These are phyloP conservation scores for Lantana camara DNA, from an alignment of 257 asterid genomes.

Conservation along the genomic window DNA sequence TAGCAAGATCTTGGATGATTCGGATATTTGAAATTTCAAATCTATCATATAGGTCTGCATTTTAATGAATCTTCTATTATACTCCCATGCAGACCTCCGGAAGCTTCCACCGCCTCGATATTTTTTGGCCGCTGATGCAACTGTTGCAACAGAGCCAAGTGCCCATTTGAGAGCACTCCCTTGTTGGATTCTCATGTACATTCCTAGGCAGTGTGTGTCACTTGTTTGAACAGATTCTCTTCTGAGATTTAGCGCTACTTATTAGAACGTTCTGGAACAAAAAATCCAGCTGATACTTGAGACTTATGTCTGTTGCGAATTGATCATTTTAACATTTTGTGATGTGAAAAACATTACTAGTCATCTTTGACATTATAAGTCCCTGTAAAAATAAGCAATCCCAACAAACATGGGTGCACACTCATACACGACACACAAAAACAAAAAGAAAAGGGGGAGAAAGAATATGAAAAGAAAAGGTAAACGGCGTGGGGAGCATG, in stretches of 20 bases:
- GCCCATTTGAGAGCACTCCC: conserved; percentile 32
- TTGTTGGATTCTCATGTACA: conserved; percentile 11
- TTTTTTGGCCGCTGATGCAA: conserved; percentile 97
- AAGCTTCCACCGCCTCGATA: conserved; percentile 84
- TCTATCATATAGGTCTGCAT: background rate
- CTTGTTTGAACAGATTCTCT: background rate
- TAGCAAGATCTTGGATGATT: conserved; percentile 11
- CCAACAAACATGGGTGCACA: background rate
- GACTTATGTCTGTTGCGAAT: background rate
- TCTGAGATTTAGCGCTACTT: conserved; percentile 14
- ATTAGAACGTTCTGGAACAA: background rate
- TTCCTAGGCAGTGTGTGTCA: background rate
- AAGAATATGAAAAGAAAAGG: background rate
- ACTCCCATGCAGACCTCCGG: conserved; percentile 59
- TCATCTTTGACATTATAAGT: background rate
- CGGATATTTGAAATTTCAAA: background rate
- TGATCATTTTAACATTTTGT: conserved; percentile 1
- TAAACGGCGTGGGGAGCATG: no score
- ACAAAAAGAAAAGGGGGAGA: background rate
- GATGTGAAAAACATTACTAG: background rate
- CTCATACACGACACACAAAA: no score
- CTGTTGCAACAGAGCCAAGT: conserved; percentile 52
- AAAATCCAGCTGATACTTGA: background rate
- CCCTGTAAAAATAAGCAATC: no score
- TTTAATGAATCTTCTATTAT: background rate